Evolutionary conservation across 805 yeast species (phyloP).

Genomic region (Starmerella scarabaei): DNA sequence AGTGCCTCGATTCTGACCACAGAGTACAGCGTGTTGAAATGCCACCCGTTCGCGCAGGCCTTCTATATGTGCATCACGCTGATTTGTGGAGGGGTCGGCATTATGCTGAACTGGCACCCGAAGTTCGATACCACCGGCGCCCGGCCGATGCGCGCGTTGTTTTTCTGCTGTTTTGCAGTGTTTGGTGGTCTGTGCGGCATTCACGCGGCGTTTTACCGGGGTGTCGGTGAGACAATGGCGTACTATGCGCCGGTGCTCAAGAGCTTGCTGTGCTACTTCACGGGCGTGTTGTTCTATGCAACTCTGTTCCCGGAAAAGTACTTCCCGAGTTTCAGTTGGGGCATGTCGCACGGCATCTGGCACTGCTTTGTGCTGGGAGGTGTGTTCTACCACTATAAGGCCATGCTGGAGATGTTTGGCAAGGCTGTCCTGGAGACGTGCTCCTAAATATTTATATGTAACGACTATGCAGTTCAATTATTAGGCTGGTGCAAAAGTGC

Average conservation of each 20-base stretch:
- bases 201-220: conserved; percentile 42
- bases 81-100: conserved; percentile 57
- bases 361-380: conserved; percentile 84
- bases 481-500: too few species aligned
- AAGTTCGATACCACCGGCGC: conserved; percentile 78
- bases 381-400: conserved; percentile 74
- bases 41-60: conserved; percentile 38
- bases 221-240: conserved; percentile 38
- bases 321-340: conserved; percentile 29
- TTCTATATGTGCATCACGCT: conserved; percentile 49
- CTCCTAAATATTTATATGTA: conserved; percentile 4
- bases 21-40: conserved; percentile 64
- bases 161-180: conserved; percentile 64
- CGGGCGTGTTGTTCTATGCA: conserved; percentile 82
- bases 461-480: too few species aligned
- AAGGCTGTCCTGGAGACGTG: conserved; percentile 26
- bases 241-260: conserved; percentile 59
- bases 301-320: conserved; percentile 81
- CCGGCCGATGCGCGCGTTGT: conserved; percentile 62
- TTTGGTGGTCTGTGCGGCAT: conserved; percentile 59
- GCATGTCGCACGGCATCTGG: conserved; percentile 97
- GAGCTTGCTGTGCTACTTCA: conserved; percentile 59
- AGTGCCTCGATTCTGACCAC: conserved; percentile 80
- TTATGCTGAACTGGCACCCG: conserved; percentile 82
- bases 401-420: conserved; percentile 58